Evolutionary conservation across 2,329 filamentous ascomycete species (phyloP).

Genomic region (Lecanicillium sp.): DNA sequence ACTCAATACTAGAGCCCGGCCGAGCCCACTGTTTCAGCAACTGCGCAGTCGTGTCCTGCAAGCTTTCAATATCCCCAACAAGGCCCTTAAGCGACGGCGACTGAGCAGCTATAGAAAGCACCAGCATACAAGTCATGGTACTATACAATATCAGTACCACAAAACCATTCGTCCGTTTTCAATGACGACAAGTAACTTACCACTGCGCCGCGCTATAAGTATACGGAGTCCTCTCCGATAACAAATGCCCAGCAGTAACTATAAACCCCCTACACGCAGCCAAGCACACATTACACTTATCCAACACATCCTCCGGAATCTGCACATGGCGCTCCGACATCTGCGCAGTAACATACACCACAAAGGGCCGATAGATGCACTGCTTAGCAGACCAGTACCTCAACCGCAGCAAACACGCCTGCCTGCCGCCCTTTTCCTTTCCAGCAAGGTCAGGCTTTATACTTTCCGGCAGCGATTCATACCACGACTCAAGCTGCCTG

Average conservation of each 20-base stretch:
- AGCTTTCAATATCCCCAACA: conserved; percentile 9
- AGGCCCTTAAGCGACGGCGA: conserved; percentile 9
- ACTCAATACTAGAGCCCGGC: conserved; percentile 11
- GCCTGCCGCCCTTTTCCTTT: conserved; percentile 6
- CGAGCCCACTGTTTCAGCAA: conserved; percentile 11
- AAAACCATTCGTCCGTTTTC: no score
- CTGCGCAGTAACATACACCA: conserved; percentile 12
- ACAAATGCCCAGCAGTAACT: conserved; percentile 2
- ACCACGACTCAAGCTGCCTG: conserved; percentile 17
- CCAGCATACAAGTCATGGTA: conserved; percentile 6
- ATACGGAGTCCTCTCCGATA: conserved; percentile 11
- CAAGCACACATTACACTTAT: conserved; percentile 9
- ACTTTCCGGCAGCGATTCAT: conserved; percentile 13
- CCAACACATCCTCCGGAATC: conserved; percentile 2
- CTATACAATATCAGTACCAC: neutral
- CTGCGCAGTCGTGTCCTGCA: conserved; percentile 4
- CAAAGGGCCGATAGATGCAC: conserved; percentile 12
- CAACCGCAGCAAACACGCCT: conserved; percentile 11
- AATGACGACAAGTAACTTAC: conserved; percentile 8
- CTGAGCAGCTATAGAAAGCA: conserved; percentile 11
- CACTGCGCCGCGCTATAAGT: conserved; percentile 9
- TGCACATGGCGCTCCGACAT: conserved; percentile 2
- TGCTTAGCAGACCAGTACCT: conserved; percentile 15
- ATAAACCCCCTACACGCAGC: conserved; percentile 10
- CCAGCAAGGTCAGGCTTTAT: conserved; percentile 16